phyloP scores from a whole-genome alignment of 1,139 yeast species.

The Pichia cactophila region DNA sequence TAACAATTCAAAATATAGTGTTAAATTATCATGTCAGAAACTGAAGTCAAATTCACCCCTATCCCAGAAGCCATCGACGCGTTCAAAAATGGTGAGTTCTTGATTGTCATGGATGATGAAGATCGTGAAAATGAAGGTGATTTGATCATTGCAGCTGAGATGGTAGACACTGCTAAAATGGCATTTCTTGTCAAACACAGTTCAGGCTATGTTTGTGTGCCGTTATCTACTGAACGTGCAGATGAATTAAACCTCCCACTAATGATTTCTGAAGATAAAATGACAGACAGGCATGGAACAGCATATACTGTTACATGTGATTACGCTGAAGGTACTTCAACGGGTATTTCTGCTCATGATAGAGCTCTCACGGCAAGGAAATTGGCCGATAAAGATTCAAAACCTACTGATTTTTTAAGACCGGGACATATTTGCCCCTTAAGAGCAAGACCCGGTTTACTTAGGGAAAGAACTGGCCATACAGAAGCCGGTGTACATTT shows the following conservation, averaged over 20 bases:
- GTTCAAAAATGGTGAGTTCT: constrained; percentile 77
- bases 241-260: constrained; percentile 73
- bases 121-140: constrained; percentile 97
- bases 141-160: constrained; percentile 83
- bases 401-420: constrained; percentile 62
- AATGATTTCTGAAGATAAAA: constrained; percentile 46
- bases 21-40: neutral
- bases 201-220: constrained; percentile 92
- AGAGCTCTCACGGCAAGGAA: constrained; percentile 74
- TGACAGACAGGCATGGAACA: constrained; percentile 87
- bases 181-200: constrained; percentile 87
- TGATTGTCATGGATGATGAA: constrained; percentile 94
- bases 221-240: constrained; percentile 71
- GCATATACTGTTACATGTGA: constrained; percentile 95
- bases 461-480: constrained; percentile 83
- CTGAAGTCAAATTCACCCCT: constrained; percentile 36
- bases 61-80: constrained; percentile 75
- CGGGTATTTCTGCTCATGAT: constrained; percentile 94
- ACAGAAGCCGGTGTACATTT: constrained; percentile 96
- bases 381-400: constrained; percentile 55
- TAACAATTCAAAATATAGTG: neutral
- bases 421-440: constrained; percentile 95
- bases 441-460: constrained; percentile 83
- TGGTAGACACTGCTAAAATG: constrained; percentile 77
- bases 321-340: constrained; percentile 79